Base-by-base conservation (phyloP, 2,329 filamentous ascomycete species). In the Emydomyces testavorans region DNA sequence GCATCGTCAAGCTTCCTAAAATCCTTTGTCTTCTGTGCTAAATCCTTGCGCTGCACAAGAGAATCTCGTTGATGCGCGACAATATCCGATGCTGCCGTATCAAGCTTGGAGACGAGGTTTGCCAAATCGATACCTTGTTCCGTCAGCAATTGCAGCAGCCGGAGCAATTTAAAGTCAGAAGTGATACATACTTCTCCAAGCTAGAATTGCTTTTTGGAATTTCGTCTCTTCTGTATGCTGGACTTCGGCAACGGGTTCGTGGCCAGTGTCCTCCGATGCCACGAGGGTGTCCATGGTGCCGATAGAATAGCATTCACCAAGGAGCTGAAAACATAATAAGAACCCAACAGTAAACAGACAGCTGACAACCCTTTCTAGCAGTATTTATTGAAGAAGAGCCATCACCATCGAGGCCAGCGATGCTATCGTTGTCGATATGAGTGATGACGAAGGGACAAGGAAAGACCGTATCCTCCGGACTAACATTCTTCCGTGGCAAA, bases 21-120 rank as follows among this genome's bases (percentile, higher is more conserved):
- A 59, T 96, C 90, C 61, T 98, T 98, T 0, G 92, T 98, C 74
- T 95, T 96, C 62, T 95, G 89, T n/a, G 93, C 92, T 16, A 98
- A 73, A 52, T 98, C 93, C 63, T 98, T 98, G 46, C 92, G 78
- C 64, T 98, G 90, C 0, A 95, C 82, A 3, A 94, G 83, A n/a
- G 90, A 86, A 65, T 96, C 92, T 58, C 89, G 79, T 63, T 98
- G 93, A 63, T 94, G 88, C 40, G 84, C 73, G 45, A 96, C 87
- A 53, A 98, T 87, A 59, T 96, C 92, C 8, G 89, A 90, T n/a
- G 92, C 92, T 2, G 88, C 90, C 51, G 82, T 83, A 67, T 98
- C 92, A 53, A 98, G 81, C 55, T 78, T 85, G 26, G 87, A 83
- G 52, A 94, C 79, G 55, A 96, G 78, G 20, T 77, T 80, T 40